Evolutionary conservation across 495 filamentous ascomycete genomes (phyloP).

Genomic region (Penicillium coprophilum): DNA sequence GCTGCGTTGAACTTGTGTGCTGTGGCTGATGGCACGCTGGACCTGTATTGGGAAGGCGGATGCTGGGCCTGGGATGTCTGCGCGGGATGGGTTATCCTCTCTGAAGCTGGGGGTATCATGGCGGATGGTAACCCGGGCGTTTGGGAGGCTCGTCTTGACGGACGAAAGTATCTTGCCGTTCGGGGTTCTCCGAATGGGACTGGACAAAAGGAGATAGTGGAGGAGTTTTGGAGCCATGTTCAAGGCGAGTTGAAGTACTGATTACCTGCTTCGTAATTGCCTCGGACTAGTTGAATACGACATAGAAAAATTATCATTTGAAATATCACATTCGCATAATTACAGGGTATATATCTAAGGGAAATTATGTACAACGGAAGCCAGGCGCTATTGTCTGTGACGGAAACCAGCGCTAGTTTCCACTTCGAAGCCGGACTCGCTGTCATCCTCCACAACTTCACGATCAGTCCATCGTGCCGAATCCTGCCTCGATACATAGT

Average conservation of each 20-base stretch:
- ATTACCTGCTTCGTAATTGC: not conserved
- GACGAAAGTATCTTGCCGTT: constrained; percentile 75
- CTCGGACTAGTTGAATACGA: not conserved
- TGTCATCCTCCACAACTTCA: constrained; percentile 36
- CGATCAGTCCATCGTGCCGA: constrained; percentile 44
- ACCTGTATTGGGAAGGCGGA: constrained; percentile 91
- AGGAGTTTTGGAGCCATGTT: constrained; percentile 72
- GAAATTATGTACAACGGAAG: constrained; percentile 21
- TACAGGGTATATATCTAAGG: constrained; percentile 16
- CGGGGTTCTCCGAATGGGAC: constrained; percentile 54
- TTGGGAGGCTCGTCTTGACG: constrained; percentile 75
- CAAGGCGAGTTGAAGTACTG: constrained; percentile 38
- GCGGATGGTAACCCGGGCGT: constrained; percentile 74
- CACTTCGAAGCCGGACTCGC: constrained; percentile 27
- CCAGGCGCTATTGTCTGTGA: not conserved
- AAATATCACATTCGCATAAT: not conserved
- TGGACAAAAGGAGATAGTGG: constrained; percentile 72
- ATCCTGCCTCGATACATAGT: constrained; percentile 29
- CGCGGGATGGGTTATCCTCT: constrained; percentile 85
- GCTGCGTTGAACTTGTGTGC: constrained; percentile 82
- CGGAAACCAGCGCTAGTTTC: constrained; percentile 26
- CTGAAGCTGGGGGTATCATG: constrained; percentile 80
- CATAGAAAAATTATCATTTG: not conserved
- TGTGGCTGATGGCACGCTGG: constrained; percentile 76
- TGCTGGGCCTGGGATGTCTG: constrained; percentile 96